Evolutionary conservation across 2,329 filamentous ascomycete species (phyloP).

Genomic region (Fusarium temperatum): DNA sequence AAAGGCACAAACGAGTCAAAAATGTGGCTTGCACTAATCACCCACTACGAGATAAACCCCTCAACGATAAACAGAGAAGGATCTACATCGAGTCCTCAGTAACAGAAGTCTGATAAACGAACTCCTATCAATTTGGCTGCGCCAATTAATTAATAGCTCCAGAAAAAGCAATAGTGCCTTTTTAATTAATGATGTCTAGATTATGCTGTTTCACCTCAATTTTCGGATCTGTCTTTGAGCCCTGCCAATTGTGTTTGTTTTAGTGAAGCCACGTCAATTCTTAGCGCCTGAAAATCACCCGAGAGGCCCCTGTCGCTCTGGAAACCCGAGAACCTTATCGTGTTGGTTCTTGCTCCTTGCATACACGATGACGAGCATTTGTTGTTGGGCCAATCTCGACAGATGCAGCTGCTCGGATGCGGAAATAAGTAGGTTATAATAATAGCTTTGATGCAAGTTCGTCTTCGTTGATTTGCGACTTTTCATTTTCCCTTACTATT

Average conservation of each 20-base stretch:
- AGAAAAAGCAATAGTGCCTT: background rate
- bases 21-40: background rate
- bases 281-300: background rate
- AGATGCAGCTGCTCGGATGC: too few species aligned
- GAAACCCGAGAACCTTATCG: slow-evolving; percentile 12
- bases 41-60: background rate
- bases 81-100: background rate
- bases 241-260: background rate
- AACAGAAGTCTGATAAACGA: accelerated
- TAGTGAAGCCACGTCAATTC: background rate
- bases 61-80: accelerated
- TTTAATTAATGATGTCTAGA: background rate
- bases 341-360: background rate
- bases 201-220: background rate
- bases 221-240: background rate
- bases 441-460: background rate
- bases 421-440: background rate
- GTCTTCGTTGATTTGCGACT: accelerated
- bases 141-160: accelerated
- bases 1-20: accelerated
- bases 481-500: too few species aligned
- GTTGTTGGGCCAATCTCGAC: slow-evolving; percentile 12
- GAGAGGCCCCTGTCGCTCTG: slow-evolving; percentile 6
- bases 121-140: accelerated
- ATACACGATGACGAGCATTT: slow-evolving; percentile 6